Evolutionary conservation across 371 early-diverging fungal genomes (phyloP).

Genomic region (Coemansia sp.): DNA sequence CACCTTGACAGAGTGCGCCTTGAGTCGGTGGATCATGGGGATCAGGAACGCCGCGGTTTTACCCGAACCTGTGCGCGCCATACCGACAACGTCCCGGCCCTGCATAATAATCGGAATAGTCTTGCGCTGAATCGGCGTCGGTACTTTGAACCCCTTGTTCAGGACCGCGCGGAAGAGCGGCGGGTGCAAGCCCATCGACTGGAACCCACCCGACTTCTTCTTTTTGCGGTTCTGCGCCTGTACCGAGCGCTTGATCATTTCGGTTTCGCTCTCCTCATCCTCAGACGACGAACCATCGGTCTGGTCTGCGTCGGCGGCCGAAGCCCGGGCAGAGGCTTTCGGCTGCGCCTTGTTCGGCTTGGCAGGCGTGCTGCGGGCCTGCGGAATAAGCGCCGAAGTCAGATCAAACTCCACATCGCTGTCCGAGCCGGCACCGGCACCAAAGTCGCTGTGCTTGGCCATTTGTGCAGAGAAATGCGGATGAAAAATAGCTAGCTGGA

Average conservation of each 20-base stretch:
- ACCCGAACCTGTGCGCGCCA: conserved; percentile 99
- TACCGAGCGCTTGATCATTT: conserved; percentile 41
- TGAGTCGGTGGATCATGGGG: conserved; percentile 89
- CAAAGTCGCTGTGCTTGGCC: background rate
- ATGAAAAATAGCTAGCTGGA: background rate
- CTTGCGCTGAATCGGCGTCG: conserved; percentile 99
- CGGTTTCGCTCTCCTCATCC: conserved; percentile 29
- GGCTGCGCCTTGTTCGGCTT: conserved; percentile 8
- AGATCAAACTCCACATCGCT: conserved; percentile 47
- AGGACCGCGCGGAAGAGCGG: conserved; percentile 74
- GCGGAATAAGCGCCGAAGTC: conserved; percentile 47
- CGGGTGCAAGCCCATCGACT: conserved; percentile 82
- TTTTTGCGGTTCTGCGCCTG: conserved; percentile 73
- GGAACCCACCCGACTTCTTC: conserved; percentile 95
- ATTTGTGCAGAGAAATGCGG: background rate
- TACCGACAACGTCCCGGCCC: conserved; percentile 93
- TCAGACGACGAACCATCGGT: background rate
- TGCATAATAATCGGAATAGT: conserved; percentile 90
- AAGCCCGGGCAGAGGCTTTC: background rate
- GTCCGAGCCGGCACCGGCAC: conserved; percentile 20
- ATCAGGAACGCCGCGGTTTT: conserved; percentile 98
- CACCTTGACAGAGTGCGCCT: conserved; percentile 81
- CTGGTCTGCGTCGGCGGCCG: background rate
- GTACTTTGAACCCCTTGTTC: conserved; percentile 92
- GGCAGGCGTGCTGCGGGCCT: conserved; percentile 12